Evolutionary conservation across 208 protist species (phyloP), one percentile per base, ranked within the genome.

Genomic region (Phytomonas sp.): DNA sequence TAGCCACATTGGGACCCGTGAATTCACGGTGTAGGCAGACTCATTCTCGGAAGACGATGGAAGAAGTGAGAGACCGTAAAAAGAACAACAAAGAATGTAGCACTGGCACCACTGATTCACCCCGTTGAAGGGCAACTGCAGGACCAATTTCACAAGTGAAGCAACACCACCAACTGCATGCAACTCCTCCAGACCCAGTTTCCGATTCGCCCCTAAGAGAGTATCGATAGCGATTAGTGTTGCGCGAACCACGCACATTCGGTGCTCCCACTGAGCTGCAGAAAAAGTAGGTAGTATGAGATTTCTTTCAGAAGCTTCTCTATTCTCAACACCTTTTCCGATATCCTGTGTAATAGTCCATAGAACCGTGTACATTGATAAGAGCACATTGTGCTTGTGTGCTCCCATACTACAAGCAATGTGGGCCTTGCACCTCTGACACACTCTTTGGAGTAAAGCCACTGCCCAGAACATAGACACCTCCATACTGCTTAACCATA

Each of bases 401-500:
- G 46, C 46, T 56, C 20, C 46, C 1, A 26, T 56, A 56, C 46
- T 56, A 56, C 46, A 56, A 56, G 46, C 20, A 7, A 56, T 56
- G 11, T 56, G 11, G 46, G 46, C 46, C 46, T 56, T 56, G 46
- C 20, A 26, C 46, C 46, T 11, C 46, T 56, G 1, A 26, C 46
- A 56, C 11, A 56, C 46, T 37, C 61, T 4, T 37, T 64, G 61
- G 5, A 64, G 61, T 26, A 64, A 64, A 26, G 61, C 61, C 15
- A 37, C 20, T 33, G 61, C 61, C 61, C 61, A 64, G 61, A 64
- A 64, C 32, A 37, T 37, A 26, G 32, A 64, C 61, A 33, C 61
- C 23, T 64, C 61, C 61, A 64, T 17, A 17, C 33, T 23, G 30
- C 29, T 23, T 33, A 23, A 26, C 34, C 32, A 67, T 46, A 30